phyloP scores from a whole-genome alignment of 1,284 basidiomycete species.

The Malassezia yamatoensis region DNA sequence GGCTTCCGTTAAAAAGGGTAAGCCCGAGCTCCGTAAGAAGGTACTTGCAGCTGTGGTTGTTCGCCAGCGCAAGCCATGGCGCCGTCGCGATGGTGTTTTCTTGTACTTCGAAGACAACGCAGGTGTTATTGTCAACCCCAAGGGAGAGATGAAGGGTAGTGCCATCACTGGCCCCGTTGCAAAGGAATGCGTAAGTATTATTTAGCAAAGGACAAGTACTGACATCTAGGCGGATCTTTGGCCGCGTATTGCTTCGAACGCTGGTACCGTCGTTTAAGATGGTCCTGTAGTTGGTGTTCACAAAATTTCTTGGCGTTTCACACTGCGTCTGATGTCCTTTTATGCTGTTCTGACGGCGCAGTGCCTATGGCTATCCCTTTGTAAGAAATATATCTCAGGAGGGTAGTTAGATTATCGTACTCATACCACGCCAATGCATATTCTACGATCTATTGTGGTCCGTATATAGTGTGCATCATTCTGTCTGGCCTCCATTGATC shows the following conservation, averaged over 20 bases:
- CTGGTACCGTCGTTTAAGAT: constrained; percentile 80
- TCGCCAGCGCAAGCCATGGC: constrained; percentile 97
- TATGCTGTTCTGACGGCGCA: no score
- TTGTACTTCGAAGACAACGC: constrained; percentile 78
- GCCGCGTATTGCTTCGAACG: constrained; percentile 95
- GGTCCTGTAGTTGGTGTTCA: no score
- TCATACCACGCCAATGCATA: constrained; percentile 19
- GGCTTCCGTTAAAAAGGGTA: constrained; percentile 98
- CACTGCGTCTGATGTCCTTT: no score
- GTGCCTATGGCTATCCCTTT: no score
- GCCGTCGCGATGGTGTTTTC: constrained; percentile 94
- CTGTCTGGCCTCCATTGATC: neutral
- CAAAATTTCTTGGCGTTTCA: constrained; percentile 3
- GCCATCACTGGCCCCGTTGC: constrained; percentile 92
- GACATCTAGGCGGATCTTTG: constrained; percentile 69
- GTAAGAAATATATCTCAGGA: neutral
- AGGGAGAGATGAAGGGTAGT: constrained; percentile 98
- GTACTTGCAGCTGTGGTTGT: constrained; percentile 96
- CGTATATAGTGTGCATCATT: neutral
- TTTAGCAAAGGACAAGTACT: neutral
- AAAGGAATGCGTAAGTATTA: constrained; percentile 77
- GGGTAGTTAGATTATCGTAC: constrained; percentile 8
- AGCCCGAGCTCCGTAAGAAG: constrained; percentile 99
- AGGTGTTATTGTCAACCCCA: constrained; percentile 62
- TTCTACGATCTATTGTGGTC: constrained; percentile 5